These are phyloP conservation scores for Guillardia theta DNA, from an alignment of 78 protist species.

Conservation along the genomic window DNA sequence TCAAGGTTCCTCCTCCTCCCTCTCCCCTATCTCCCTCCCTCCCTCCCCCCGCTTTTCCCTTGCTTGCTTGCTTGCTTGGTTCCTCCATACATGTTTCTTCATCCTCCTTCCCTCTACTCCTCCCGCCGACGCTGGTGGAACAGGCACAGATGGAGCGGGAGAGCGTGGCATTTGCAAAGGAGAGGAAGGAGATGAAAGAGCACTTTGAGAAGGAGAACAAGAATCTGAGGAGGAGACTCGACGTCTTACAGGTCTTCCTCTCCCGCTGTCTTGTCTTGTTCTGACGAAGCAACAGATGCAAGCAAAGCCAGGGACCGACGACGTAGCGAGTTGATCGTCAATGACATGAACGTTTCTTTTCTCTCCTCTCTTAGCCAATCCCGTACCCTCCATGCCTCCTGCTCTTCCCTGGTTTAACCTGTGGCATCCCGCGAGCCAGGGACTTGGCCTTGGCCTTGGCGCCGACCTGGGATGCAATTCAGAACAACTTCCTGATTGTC, in stretches of 20 bases:
- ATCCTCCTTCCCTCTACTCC: no score
- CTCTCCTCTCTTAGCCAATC: background rate
- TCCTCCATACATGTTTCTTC: no score
- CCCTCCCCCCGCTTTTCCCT: background rate
- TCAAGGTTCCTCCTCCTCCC: background rate
- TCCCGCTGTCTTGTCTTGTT: no score
- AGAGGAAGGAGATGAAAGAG: background rate
- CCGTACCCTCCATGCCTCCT: background rate
- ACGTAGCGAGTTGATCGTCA: no score
- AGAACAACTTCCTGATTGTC: no score
- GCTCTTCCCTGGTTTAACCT: background rate
- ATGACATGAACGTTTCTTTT: no score
- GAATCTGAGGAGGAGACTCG: background rate
- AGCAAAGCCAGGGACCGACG: no score
- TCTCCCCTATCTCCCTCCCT: background rate
- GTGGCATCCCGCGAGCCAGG: background rate
- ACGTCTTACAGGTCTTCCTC: background rate
- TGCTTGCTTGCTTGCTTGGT: no score
- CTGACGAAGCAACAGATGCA: no score
- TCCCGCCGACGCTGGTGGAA: background rate
- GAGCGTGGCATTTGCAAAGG: background rate
- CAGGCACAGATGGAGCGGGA: constrained; percentile 11
- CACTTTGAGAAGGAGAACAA: constrained; percentile 11
- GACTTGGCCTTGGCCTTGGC: no score
- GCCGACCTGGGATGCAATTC: no score